A percentile compares a stretch with the other conserved stretches of the same genome.
phyloP scores from a whole-genome alignment of 2,329 filamentous ascomycete genomes.

The Amesomyces nigricolor region DNA sequence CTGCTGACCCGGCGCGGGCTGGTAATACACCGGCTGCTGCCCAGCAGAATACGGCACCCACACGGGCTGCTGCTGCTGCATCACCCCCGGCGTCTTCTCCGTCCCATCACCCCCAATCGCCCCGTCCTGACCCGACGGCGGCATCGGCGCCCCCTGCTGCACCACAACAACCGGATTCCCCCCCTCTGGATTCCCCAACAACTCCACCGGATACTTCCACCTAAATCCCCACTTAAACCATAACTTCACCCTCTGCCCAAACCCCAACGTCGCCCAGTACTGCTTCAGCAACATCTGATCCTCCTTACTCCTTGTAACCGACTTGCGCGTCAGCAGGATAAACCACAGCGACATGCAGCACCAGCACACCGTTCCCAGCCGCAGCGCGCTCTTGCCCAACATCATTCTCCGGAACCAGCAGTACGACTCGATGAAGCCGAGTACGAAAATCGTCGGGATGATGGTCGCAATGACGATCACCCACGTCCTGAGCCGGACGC shows the following conservation, averaged over 20 bases:
- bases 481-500: conserved; percentile 11
- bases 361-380: conserved; percentile 31
- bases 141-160: background rate
- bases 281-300: conserved; percentile 18
- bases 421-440: conserved; percentile 31
- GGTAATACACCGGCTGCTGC: background rate
- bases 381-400: conserved; percentile 28
- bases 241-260: conserved; percentile 17
- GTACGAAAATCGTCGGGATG: conserved; percentile 28
- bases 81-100: background rate
- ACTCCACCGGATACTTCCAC: conserved; percentile 24
- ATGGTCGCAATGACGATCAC: conserved; percentile 27
- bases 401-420: conserved; percentile 32
- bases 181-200: conserved; percentile 18
- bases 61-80: background rate
- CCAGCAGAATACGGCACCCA: background rate
- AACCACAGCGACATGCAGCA: conserved; percentile 24
- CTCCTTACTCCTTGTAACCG: conserved; percentile 24
- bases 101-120: background rate
- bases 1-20: background rate
- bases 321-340: conserved; percentile 26
- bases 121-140: background rate
- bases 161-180: background rate
- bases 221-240: conserved; percentile 26
- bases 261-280: conserved; percentile 16